Conservation (phyloP, 2,329 filamentous ascomycete species). For the Plectosphaerella sp. region DNA sequence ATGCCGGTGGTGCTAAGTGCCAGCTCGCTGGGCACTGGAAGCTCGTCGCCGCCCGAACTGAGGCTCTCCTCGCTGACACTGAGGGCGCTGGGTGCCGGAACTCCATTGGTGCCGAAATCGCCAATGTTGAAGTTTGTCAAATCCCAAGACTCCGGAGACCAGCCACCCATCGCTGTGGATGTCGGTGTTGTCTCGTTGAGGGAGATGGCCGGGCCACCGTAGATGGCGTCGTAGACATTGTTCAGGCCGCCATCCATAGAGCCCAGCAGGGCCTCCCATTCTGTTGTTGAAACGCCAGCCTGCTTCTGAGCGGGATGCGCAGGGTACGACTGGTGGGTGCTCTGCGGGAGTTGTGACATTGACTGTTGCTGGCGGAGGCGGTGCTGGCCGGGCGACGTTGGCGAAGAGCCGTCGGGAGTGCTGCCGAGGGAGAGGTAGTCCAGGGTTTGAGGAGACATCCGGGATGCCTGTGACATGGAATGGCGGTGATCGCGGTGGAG, state of each 20-base stretch:
- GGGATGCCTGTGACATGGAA: conserved; percentile 38
- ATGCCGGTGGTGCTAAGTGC: conserved; percentile 25
- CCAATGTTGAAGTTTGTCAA: conserved; percentile 44
- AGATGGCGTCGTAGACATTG: conserved; percentile 82
- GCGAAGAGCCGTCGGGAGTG: conserved; percentile 41
- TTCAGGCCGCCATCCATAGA: conserved; percentile 74
- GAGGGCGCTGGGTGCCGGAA: conserved; percentile 46
- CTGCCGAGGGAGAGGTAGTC: conserved; percentile 55
- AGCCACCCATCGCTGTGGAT: conserved; percentile 33
- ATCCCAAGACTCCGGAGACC: conserved; percentile 57
- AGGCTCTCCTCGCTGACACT: conserved; percentile 56
- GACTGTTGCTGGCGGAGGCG: conserved; percentile 28
- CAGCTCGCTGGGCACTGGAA: conserved; percentile 33
- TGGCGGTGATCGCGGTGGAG: conserved; percentile 44
- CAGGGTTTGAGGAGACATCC: conserved; percentile 37
- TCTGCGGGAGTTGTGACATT: conserved; percentile 17
- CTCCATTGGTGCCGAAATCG: conserved; percentile 35
- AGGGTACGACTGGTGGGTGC: conserved; percentile 26
- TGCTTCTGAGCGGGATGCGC: conserved; percentile 24
- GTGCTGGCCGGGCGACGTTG: conserved; percentile 41
- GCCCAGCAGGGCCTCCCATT: conserved; percentile 80
- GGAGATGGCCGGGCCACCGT: conserved; percentile 55
- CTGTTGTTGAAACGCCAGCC: conserved; percentile 52
- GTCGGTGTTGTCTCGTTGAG: conserved; percentile 40
- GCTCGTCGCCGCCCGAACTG: conserved; percentile 49